These are phyloP conservation scores for Ceratocystis papillata DNA, from an alignment of 2,329 filamentous ascomycete species.

Conservation along the genomic window DNA sequence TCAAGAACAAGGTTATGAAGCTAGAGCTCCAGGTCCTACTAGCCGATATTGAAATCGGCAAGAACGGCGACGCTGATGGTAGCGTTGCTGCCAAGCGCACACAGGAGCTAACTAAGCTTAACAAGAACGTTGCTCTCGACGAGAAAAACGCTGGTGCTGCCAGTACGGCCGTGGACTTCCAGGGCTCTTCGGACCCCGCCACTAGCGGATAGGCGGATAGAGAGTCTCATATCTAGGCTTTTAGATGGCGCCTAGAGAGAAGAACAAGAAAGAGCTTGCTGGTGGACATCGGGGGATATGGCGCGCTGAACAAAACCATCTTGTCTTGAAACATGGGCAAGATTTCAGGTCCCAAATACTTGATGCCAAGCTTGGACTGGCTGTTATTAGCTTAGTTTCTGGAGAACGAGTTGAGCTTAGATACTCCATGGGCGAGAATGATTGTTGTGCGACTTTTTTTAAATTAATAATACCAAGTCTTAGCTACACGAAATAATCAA, in stretches of 20 bases:
- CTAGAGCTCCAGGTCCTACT: constrained; percentile 41
- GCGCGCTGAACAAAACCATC: not conserved
- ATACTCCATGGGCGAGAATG: constrained; percentile 2
- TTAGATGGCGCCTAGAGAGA: not conserved
- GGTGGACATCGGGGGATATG: not conserved
- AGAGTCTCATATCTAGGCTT: not conserved
- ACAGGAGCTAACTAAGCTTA: constrained; percentile 41
- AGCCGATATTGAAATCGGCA: constrained; percentile 39
- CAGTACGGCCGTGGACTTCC: constrained; percentile 33
- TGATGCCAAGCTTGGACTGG: not conserved
- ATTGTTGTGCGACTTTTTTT: not conserved
- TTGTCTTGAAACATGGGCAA: not conserved
- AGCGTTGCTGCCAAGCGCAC: constrained; percentile 19
- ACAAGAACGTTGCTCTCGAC: constrained; percentile 41
- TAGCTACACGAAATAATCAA: no score
- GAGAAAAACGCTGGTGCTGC: constrained; percentile 31
- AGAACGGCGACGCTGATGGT: constrained; percentile 31
- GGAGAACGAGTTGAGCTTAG: constrained; percentile 15
- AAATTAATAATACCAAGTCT: no score
- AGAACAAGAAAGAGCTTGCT: not conserved
- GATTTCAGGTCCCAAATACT: not conserved
- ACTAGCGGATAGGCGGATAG: not conserved
- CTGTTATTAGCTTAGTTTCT: not conserved
- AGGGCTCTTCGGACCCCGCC: constrained; percentile 25
- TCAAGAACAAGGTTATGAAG: constrained; percentile 52